phyloP scores from a whole-genome alignment of 495 filamentous ascomycete genomes.

The Tuber aestivum region DNA sequence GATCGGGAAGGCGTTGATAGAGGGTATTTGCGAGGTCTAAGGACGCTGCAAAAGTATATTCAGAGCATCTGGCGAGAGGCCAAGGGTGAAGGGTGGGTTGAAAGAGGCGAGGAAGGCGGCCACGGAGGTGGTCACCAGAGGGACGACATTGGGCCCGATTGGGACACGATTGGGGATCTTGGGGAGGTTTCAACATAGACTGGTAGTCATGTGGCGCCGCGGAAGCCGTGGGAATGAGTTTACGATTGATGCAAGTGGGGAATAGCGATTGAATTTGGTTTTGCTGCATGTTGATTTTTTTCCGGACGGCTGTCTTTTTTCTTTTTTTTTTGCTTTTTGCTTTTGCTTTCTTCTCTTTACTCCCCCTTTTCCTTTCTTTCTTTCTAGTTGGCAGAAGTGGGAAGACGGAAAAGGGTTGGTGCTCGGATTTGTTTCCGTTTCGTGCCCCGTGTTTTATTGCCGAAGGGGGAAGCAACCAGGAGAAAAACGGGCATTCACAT shows the following conservation, averaged over 20 bases:
- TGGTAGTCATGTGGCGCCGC: neutral
- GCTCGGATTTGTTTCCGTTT: constrained; percentile 23
- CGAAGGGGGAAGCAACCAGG: neutral
- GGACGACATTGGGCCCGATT: constrained; percentile 35
- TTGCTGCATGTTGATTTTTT: constrained; percentile 23
- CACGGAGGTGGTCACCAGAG: constrained; percentile 36
- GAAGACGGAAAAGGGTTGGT: constrained; percentile 33
- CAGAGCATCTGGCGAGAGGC: constrained; percentile 78
- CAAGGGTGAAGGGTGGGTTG: constrained; percentile 52
- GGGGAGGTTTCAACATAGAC: constrained; percentile 39
- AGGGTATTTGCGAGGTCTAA: constrained; percentile 81
- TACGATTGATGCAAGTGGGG: constrained; percentile 11
- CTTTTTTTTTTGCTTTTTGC: constrained; percentile 30
- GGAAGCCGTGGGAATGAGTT: constrained; percentile 10
- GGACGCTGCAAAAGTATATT: constrained; percentile 76
- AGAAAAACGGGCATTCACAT: constrained; percentile 19
- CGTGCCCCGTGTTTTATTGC: neutral
- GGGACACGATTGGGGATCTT: constrained; percentile 38
- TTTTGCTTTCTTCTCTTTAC: constrained; percentile 6
- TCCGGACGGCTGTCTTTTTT: constrained; percentile 30
- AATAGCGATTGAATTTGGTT: constrained; percentile 14
- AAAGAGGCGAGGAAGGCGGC: constrained; percentile 45
- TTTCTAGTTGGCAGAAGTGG: constrained; percentile 18
- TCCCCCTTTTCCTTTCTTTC: neutral
- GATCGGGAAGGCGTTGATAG: constrained; percentile 74